These are phyloP conservation scores for Pythium rishiriense DNA, from an alignment of 352 stramenopile genomes.

Conservation along the genomic window DNA sequence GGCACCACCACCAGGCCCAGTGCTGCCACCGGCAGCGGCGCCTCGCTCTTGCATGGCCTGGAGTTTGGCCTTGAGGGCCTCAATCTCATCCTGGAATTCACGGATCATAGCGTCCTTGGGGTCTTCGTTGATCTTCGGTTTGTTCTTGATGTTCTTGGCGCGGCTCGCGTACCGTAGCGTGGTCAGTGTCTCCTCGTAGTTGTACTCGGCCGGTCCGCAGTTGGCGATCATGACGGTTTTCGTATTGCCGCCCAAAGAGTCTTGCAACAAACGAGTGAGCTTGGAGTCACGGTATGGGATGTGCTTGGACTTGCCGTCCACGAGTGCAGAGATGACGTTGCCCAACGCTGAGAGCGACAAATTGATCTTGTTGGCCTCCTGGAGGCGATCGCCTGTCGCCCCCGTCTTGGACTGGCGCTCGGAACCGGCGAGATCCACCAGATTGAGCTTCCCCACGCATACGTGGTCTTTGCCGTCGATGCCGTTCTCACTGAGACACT, in stretches of 20 bases:
- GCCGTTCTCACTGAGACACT: slow-evolving; percentile 79
- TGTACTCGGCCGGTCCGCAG: slow-evolving; percentile 96
- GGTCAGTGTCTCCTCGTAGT: slow-evolving; percentile 95
- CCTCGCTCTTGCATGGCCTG: slow-evolving; percentile 52
- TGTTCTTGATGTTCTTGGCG: slow-evolving; percentile 99
- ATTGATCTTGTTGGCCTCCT: slow-evolving; percentile 86
- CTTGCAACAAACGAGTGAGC: slow-evolving; percentile 96
- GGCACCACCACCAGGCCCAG: background rate
- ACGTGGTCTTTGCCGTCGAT: slow-evolving; percentile 91
- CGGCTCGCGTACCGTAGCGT: slow-evolving; percentile 96
- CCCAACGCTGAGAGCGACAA: slow-evolving; percentile 71
- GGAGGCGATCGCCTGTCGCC: slow-evolving; percentile 63
- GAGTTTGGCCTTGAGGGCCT: slow-evolving; percentile 88
- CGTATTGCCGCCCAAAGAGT: slow-evolving; percentile 96
- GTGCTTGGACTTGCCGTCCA: slow-evolving; percentile 84
- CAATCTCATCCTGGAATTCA: slow-evolving; percentile 97
- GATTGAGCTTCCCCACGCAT: slow-evolving; percentile 94
- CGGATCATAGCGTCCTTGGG: slow-evolving; percentile 98
- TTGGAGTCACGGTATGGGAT: slow-evolving; percentile 96
- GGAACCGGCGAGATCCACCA: slow-evolving; percentile 84
- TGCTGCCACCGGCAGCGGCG: slow-evolving; percentile 12
- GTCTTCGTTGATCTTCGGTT: slow-evolving; percentile 98
- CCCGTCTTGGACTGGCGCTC: slow-evolving; percentile 78
- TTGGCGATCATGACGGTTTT: slow-evolving; percentile 99
- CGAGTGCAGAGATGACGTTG: slow-evolving; percentile 86